Base-by-base conservation (phyloP, 2,329 filamentous ascomycete species). In the Monilinia fructigena region DNA sequence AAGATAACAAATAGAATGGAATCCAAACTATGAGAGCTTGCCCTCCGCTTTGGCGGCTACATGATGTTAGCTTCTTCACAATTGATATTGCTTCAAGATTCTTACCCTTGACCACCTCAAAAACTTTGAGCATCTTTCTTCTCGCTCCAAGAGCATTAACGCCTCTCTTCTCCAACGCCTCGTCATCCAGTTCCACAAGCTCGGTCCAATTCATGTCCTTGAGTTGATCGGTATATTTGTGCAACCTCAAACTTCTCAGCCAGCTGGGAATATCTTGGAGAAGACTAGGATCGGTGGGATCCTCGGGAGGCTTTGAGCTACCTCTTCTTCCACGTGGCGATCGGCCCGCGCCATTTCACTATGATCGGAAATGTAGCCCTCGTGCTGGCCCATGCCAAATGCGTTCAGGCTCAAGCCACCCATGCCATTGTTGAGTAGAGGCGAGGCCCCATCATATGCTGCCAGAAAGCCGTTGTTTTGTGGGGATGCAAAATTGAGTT, bases 121-220 rank as follows among this genome's bases (percentile, higher is more conserved):
- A 98, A 66, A 98, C 95, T 86, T 99, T 99, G 68, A 99, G 82
- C 92, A 99, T 96, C 85, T 99, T 99, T 77, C 94, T 90, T 72
- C 95, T 85, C 23, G 95, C 95, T 73, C 95, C 95, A 66, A 98
- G 85, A 64, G 95, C 95, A 77, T 97, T 97, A 42, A 99, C 95
- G 60, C 95, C 95, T 63, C 92, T 89, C 35, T 92, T 91, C 80
- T 98, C 94, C 70, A 99, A 82, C 59, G 92, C 93, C 76, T 93
- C 93, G 73, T 99, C 95, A 74, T 97, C 92, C 72, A 99, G 82
- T 78, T 95, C 91, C 68, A 99, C 82, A 73, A 99, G 80, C 64
- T 99, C 95, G 38, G 89, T 91, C 95, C 95, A 99, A 75, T 95
- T 93, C 83, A 98, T 87, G 75, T 98, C 94, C 80, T 98, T 99